phyloP scores from a whole-genome alignment of 1,284 basidiomycete genomes.

The Trichosporon ovoides region DNA sequence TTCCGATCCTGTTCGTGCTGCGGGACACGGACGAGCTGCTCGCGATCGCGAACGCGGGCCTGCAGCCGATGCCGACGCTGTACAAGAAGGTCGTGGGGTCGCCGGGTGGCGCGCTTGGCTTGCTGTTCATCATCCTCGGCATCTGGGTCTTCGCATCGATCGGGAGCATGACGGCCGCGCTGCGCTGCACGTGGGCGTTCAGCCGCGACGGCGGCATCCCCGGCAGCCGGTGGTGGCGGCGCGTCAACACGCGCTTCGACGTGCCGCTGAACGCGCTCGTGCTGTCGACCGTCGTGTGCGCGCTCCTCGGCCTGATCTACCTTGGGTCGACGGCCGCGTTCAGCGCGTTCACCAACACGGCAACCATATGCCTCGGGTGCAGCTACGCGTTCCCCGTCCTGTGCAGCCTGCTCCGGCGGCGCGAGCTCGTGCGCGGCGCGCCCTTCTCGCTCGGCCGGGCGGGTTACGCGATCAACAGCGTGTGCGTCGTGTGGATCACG shows the following conservation, averaged over 20 bases:
- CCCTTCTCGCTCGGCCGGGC: conserved; percentile 41
- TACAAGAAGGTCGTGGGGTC: conserved; percentile 51
- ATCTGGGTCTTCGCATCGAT: conserved; percentile 52
- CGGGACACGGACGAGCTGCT: conserved; percentile 46
- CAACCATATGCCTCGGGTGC: conserved; percentile 41
- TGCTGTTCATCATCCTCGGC: conserved; percentile 51
- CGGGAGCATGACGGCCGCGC: conserved; percentile 46
- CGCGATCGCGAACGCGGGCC: conserved; percentile 34
- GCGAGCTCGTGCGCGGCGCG: conserved; percentile 40
- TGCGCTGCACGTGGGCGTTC: conserved; percentile 33
- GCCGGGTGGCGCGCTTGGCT: conserved; percentile 49
- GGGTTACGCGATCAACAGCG: conserved; percentile 44
- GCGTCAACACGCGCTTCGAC: conserved; percentile 42
- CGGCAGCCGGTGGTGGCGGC: conserved; percentile 38
- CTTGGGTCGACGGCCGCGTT: conserved; percentile 44
- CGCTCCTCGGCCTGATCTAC: conserved; percentile 49
- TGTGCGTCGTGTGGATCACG: conserved; percentile 18
- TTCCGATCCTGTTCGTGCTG: conserved; percentile 51
- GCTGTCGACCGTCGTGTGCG: conserved; percentile 46
- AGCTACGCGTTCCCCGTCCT: conserved; percentile 48
- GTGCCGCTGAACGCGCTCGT: conserved; percentile 48
- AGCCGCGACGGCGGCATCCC: conserved; percentile 51
- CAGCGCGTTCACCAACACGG: conserved; percentile 44
- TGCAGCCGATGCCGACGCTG: conserved; percentile 50
- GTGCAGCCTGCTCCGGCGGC: conserved; percentile 43